Evolutionary conservation across 2,329 filamentous ascomycete species (phyloP).

Genomic region (Daldinia sp.): DNA sequence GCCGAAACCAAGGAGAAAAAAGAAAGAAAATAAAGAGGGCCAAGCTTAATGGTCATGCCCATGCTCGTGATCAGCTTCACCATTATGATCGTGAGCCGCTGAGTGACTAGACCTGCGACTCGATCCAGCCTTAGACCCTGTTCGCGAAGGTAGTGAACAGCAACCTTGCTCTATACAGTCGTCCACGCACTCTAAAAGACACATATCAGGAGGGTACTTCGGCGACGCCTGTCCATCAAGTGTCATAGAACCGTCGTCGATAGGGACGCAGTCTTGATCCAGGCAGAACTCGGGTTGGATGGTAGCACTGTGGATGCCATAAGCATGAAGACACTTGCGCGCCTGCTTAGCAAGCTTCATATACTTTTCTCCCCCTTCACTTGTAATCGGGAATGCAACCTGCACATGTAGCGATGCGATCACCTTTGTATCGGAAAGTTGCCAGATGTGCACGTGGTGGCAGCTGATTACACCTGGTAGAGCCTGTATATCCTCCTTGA

Average conservation of each 20-base stretch:
- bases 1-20: not conserved
- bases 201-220: slow-evolving; percentile 45
- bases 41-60: not conserved
- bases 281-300: slow-evolving; percentile 91
- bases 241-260: slow-evolving; percentile 43
- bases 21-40: no score
- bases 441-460: slow-evolving; percentile 98
- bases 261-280: slow-evolving; percentile 56
- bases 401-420: slow-evolving; percentile 94
- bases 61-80: slow-evolving; percentile 23
- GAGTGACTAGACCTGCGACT: slow-evolving; percentile 48
- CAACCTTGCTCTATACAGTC: slow-evolving; percentile 57
- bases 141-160: slow-evolving; percentile 47
- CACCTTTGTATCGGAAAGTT: slow-evolving; percentile 92
- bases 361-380: slow-evolving; percentile 79
- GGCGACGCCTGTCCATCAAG: slow-evolving; percentile 42
- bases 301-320: slow-evolving; percentile 95
- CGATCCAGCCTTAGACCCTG: slow-evolving; percentile 45
- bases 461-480: slow-evolving; percentile 88
- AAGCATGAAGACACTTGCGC: slow-evolving; percentile 88
- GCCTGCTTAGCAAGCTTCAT: slow-evolving; percentile 89
- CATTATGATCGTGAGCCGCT: slow-evolving; percentile 44
- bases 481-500: slow-evolving; percentile 87
- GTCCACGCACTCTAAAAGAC: slow-evolving; percentile 62
- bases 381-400: slow-evolving; percentile 87